Conservation (phyloP, 495 filamentous ascomycete species). For the Talaromyces ruber region DNA sequence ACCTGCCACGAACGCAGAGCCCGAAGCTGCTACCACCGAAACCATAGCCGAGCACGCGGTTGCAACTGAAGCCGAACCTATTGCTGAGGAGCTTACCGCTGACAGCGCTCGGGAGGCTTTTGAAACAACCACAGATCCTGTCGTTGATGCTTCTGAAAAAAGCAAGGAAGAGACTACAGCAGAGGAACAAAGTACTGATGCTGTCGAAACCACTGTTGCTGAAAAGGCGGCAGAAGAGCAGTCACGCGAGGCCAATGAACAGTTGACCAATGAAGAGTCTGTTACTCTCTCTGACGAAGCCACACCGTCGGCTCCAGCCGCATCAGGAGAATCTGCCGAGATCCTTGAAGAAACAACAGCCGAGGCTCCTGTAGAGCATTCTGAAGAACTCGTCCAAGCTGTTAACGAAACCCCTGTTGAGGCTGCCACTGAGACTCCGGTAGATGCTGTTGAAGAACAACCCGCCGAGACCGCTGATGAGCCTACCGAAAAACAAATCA, state of each 20-base stretch:
- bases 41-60: not conserved
- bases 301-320: not conserved
- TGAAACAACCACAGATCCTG: not conserved
- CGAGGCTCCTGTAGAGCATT: not conserved
- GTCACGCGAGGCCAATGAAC: not conserved
- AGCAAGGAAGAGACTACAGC: not conserved
- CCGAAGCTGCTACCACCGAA: slow-evolving; percentile 3
- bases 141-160: slow-evolving; percentile 19
- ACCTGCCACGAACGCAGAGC: not conserved
- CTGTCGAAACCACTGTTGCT: slow-evolving; percentile 11
- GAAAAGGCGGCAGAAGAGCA: not conserved
- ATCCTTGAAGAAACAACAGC: not conserved
- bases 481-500: not conserved
- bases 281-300: not conserved
- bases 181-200: not conserved
- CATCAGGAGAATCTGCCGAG: not conserved
- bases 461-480: not conserved
- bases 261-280: not conserved
- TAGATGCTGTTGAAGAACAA: not conserved
- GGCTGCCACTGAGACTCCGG: not conserved
- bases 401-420: not conserved
- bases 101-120: not conserved
- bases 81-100: not conserved
- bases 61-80: not conserved
- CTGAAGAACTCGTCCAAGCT: not conserved